Percentiles rank a stretch among this genome's conserved stretches.
Evolutionary conservation across 2,329 filamentous ascomycete species (phyloP).

Genomic region (Diaporthe vexans): DNA sequence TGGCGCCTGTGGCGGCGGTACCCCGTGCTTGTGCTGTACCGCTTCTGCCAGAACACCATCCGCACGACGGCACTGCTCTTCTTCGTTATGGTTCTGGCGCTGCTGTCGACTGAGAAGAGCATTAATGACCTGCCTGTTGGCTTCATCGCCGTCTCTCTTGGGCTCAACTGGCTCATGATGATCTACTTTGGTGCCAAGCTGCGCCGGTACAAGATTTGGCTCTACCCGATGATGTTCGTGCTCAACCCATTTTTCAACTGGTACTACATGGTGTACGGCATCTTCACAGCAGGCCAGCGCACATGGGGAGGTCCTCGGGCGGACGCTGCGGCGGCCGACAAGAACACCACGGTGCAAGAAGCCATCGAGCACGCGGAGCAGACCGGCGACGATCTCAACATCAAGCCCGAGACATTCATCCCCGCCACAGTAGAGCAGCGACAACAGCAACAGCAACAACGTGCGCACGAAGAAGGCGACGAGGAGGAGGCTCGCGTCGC

Average conservation of each 20-base stretch:
- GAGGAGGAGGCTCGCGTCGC: conserved; percentile 11
- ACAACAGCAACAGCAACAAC: conserved; percentile 46
- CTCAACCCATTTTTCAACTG: conserved; percentile 98
- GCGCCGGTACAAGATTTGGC: conserved; percentile 90
- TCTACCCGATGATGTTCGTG: conserved; percentile 96
- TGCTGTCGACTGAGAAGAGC: conserved; percentile 86
- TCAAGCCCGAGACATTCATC: conserved; percentile 88
- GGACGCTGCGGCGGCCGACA: conserved; percentile 86
- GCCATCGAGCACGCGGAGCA: conserved; percentile 86
- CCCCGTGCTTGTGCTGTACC: conserved; percentile 85
- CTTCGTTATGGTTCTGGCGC: conserved; percentile 90
- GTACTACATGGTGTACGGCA: conserved; percentile 98
- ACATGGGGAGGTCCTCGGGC: conserved; percentile 96
- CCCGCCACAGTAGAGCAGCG: conserved; percentile 66
- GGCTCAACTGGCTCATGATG: conserved; percentile 96
- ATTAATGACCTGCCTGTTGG: conserved; percentile 87
- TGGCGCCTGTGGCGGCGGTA: conserved; percentile 92
- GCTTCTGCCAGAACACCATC: conserved; percentile 97
- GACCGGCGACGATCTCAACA: conserved; percentile 88
- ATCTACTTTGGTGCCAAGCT: conserved; percentile 93
- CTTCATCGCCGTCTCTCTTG: conserved; percentile 92
- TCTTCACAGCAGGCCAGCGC: conserved; percentile 92
- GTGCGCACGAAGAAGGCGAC: conserved; percentile 46
- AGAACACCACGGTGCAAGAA: conserved; percentile 81
- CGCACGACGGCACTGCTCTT: conserved; percentile 94